phyloP scores from a whole-genome alignment of 805 yeast species.

The Cyberlindnera sargentensis region DNA sequence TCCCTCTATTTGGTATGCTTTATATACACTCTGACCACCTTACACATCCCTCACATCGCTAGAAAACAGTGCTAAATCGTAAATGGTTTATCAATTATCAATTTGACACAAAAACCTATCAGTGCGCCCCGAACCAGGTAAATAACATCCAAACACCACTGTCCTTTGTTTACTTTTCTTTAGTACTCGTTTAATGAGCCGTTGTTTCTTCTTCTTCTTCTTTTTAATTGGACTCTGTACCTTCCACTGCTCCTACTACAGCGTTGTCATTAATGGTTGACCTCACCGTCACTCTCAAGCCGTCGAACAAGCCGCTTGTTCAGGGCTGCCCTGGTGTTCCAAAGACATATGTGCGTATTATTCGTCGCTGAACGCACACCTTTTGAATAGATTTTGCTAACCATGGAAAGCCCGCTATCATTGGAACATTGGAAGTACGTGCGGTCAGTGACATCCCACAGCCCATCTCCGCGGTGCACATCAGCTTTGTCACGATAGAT shows the following conservation, averaged over 20 bases:
- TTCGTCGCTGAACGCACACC: too few relatives aligned
- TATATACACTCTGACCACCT: too few relatives aligned
- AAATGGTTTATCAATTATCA: too few relatives aligned
- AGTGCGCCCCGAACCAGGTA: background rate
- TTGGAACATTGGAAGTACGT: slow-evolving; percentile 49
- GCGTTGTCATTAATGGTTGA: slow-evolving; percentile 4
- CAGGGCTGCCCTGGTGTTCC: slow-evolving; percentile 68
- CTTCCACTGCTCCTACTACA: background rate
- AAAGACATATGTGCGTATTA: slow-evolving; percentile 30
- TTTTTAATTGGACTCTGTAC: too few relatives aligned
- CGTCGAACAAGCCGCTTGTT: slow-evolving; percentile 46
- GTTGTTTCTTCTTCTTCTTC: background rate
- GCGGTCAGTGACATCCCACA: slow-evolving; percentile 43
- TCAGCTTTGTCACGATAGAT: slow-evolving; percentile 45
- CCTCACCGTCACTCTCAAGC: slow-evolving; percentile 31
- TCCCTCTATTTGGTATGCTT: too few relatives aligned
- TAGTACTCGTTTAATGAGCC: background rate
- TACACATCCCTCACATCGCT: too few relatives aligned
- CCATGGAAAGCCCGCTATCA: slow-evolving; percentile 40
- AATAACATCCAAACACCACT: background rate
- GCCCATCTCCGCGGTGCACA: slow-evolving; percentile 38
- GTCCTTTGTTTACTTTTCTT: too few relatives aligned
- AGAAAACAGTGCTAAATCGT: too few relatives aligned
- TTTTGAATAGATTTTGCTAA: background rate
- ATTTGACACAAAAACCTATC: too few relatives aligned